Evolutionary conservation across 2,329 filamentous ascomycete genomes (phyloP), one percentile per base, ranked within the genome.

Genomic region (Tolypocladium inflatum): DNA sequence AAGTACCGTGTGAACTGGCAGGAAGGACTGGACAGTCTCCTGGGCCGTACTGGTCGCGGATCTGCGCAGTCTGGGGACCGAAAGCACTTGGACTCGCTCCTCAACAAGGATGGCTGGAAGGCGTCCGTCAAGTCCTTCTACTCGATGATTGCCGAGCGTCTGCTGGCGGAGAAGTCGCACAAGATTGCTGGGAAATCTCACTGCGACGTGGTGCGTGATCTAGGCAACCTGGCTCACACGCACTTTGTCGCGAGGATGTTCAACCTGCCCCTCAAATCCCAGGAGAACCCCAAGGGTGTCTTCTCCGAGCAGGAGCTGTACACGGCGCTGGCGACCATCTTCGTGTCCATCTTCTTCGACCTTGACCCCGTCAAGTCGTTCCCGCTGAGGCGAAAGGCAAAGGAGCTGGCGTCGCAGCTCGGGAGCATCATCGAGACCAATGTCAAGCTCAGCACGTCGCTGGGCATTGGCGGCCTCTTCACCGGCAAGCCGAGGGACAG

Each of bases 141-240:
- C 68, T 77, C 84, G 13, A 75, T 81, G 38, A 85, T 82, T 17
- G 85, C 82, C 1, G 73, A 82, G 55, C 74, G 80, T 35, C 76
- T 94, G 3, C 76, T 95, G 23, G 69, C 74, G 0, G 78, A 84
- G 35, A 89, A 90, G 69, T 83, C 82, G 50, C 89, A 84, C 70
- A 80, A 78, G 58, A 78, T 92, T 2, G 73, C 65, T 35, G 73
- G 70, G 1, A 67, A 64, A 57, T 80, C 77, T 4, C 86, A 90
- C 67, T 80, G 91, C 45, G 90, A 94, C 64, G 78, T 92, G 4
- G 75, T 90, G 11, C 81, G 85, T 30, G 85, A 90, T 57, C 80
- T 90, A 1, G 86, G 83, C 33, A 90, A 90, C 66, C 72, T 89
- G 33, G 80, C 79, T 0, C 86, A 87, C 7, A 82, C 85, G 4